A percentile compares a stretch with the other conserved stretches of the same genome.
Conservation (phyloP, 805 yeast genomes). For the Debaryomyces castellii region DNA sequence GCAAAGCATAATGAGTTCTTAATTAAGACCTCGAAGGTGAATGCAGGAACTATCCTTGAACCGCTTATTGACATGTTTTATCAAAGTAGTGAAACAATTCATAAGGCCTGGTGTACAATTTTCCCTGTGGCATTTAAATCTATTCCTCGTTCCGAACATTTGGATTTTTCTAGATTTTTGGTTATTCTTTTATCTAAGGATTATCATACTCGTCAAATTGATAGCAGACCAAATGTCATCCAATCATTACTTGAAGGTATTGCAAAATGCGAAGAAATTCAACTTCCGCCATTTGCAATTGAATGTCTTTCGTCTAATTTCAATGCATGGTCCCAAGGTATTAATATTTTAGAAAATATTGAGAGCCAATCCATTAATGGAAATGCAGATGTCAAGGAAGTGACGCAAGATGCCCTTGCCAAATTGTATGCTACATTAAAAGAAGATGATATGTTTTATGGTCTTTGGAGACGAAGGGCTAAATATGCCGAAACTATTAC, state of each 20-base stretch:
- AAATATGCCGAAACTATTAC: slow-evolving; percentile 90
- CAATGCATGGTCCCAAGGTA: slow-evolving; percentile 88
- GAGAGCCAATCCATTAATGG: slow-evolving; percentile 57
- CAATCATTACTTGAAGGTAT: slow-evolving; percentile 82
- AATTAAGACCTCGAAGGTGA: slow-evolving; percentile 26
- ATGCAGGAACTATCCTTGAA: slow-evolving; percentile 58
- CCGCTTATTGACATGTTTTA: slow-evolving; percentile 83
- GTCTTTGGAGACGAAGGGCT: slow-evolving; percentile 95
- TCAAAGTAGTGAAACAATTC: slow-evolving; percentile 75
- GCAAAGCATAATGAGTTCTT: slow-evolving; percentile 30
- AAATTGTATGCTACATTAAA: slow-evolving; percentile 86
- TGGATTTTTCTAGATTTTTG: slow-evolving; percentile 79
- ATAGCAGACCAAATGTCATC: slow-evolving; percentile 81
- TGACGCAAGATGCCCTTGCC: slow-evolving; percentile 84
- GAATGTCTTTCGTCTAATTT: slow-evolving; percentile 85
- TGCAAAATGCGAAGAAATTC: slow-evolving; percentile 68
- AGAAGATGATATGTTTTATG: slow-evolving; percentile 96
- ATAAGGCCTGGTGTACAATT: slow-evolving; percentile 76
- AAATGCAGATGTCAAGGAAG: slow-evolving; percentile 73
- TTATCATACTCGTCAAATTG: slow-evolving; percentile 88
- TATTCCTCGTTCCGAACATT: slow-evolving; percentile 74
- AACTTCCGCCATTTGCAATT: slow-evolving; percentile 89
- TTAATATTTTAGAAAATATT: slow-evolving; percentile 77
- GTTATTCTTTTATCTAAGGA: slow-evolving; percentile 83
- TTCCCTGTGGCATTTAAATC: slow-evolving; percentile 81